These are phyloP conservation scores for Trichoderma oligosporum DNA, from an alignment of 2,329 filamentous ascomycete species.

Conservation along the genomic window DNA sequence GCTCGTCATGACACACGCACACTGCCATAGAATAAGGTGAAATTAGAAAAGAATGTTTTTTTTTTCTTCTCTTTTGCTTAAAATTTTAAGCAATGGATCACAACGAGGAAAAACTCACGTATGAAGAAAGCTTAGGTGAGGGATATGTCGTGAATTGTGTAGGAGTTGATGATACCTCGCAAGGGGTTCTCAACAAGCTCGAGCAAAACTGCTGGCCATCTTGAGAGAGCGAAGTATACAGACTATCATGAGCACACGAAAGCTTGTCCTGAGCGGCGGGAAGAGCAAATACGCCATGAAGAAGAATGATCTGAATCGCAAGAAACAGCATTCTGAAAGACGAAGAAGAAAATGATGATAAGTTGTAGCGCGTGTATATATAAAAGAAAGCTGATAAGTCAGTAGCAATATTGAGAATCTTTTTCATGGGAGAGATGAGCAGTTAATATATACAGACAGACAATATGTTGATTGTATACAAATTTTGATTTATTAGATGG, in stretches of 20 bases:
- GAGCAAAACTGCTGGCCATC: constrained; percentile 31
- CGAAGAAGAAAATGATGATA: neutral
- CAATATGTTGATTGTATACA: too few species aligned
- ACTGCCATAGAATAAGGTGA: too few species aligned
- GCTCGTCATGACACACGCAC: constrained; percentile 26
- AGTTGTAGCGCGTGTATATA: neutral
- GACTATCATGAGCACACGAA: constrained; percentile 29
- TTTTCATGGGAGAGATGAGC: neutral
- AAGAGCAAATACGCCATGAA: constrained; percentile 11
- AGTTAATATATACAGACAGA: neutral
- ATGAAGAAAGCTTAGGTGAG: constrained; percentile 30
- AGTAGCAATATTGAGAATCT: neutral
- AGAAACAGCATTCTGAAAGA: constrained; percentile 11
- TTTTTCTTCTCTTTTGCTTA: too few species aligned
- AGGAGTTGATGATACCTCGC: constrained; percentile 26
- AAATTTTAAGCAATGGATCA: neutral
- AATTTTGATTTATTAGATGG: too few species aligned
- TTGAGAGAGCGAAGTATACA: constrained; percentile 31
- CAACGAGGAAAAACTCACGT: constrained; percentile 25
- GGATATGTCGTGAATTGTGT: constrained; percentile 30
- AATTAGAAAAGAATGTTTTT: too few species aligned
- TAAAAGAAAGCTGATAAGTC: neutral
- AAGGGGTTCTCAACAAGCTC: constrained; percentile 26
- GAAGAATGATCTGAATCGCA: neutral
- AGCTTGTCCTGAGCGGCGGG: constrained; percentile 7